These are phyloP conservation scores for Ambrosiella xylebori DNA, from an alignment of 2,329 filamentous ascomycete species.

Conservation along the genomic window DNA sequence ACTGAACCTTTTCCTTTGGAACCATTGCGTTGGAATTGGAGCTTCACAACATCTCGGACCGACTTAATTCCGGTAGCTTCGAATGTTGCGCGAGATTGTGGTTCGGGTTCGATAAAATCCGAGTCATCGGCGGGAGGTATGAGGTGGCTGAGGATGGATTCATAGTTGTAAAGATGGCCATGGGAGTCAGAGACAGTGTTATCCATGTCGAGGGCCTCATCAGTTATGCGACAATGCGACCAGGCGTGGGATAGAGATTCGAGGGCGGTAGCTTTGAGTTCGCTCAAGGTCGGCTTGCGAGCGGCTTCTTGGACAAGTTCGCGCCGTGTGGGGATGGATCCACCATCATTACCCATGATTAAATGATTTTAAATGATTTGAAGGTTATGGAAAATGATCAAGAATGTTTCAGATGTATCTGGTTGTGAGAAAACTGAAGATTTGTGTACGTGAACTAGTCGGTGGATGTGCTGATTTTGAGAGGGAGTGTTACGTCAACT, in stretches of 20 bases:
- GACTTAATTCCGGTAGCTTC: conserved; percentile 49
- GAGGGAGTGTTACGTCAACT: too few species aligned
- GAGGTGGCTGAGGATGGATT: conserved; percentile 54
- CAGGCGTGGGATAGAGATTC: conserved; percentile 78
- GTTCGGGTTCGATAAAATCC: conserved; percentile 30
- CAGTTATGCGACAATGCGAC: conserved; percentile 75
- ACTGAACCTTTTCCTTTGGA: conserved; percentile 31
- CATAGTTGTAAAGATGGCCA: conserved; percentile 87
- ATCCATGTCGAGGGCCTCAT: conserved; percentile 45
- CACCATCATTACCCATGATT: conserved; percentile 94
- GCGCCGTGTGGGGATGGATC: conserved; percentile 84
- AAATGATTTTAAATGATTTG: not conserved
- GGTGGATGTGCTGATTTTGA: too few species aligned
- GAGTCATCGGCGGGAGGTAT: conserved; percentile 26
- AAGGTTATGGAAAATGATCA: not conserved
- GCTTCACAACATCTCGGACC: conserved; percentile 70
- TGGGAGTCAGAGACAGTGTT: conserved; percentile 71
- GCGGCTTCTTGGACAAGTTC: conserved; percentile 93
- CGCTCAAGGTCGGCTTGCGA: conserved; percentile 60
- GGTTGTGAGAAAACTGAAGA: not conserved
- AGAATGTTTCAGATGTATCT: not conserved
- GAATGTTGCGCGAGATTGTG: conserved; percentile 22
- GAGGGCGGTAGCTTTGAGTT: conserved; percentile 74
- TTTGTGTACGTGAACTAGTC: not conserved
- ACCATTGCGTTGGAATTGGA: conserved; percentile 47